Evolutionary conservation across 2,329 filamentous ascomycete genomes (phyloP).

Genomic region (Colletotrichum destructivum): DNA sequence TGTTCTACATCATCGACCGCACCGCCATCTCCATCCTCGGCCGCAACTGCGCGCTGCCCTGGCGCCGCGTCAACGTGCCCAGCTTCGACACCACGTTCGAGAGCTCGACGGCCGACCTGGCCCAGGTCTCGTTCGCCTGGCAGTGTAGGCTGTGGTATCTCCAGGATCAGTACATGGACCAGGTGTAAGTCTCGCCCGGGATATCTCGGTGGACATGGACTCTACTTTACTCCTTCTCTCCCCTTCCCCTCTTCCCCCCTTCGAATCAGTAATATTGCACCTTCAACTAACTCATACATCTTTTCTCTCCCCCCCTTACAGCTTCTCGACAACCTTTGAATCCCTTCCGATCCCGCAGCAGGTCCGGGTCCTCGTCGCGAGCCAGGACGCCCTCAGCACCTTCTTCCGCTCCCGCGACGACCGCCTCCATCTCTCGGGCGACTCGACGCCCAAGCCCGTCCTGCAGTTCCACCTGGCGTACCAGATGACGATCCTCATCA

Average conservation of each 20-base stretch:
- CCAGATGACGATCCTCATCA: conserved; percentile 42
- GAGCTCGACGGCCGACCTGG: conserved; percentile 25
- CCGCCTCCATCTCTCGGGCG: conserved; percentile 32
- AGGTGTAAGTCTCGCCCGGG: conserved; percentile 34
- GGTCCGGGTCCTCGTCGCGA: conserved; percentile 39
- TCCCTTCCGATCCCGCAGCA: conserved; percentile 41
- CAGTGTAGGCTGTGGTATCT: conserved; percentile 44
- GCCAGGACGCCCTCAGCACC: conserved; percentile 40
- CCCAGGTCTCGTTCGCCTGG: conserved; percentile 41
- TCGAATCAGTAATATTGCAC: no score
- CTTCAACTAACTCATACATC: neutral
- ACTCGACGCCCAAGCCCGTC: conserved; percentile 38
- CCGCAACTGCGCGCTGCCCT: conserved; percentile 42
- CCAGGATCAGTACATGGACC: conserved; percentile 43
- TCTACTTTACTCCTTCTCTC: no score
- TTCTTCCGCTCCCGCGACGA: conserved; percentile 40
- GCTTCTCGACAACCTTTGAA: conserved; percentile 41
- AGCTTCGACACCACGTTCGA: conserved; percentile 39
- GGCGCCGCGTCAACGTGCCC: conserved; percentile 42
- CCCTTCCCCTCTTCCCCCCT: no score
- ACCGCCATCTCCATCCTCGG: conserved; percentile 43
- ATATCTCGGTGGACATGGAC: no score
- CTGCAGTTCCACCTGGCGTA: conserved; percentile 43
- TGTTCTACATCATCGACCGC: conserved; percentile 44
- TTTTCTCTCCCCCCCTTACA: neutral